phyloP scores from a whole-genome alignment of 331 rosid genomes.

The Malus hybrid region DNA sequence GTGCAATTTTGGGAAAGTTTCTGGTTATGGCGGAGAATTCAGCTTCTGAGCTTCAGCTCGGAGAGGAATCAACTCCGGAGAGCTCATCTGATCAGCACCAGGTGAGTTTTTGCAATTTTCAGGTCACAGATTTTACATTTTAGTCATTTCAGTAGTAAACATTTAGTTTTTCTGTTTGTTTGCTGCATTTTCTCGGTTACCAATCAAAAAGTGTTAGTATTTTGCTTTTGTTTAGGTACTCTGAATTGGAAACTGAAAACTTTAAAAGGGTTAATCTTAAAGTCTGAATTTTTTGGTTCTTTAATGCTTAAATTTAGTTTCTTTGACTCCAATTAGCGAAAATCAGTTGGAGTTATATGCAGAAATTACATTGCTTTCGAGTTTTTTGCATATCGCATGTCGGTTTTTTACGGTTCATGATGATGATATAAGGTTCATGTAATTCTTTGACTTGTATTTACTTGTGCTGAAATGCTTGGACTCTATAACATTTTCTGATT shows the following conservation, averaged over 20 bases:
- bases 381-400: neutral
- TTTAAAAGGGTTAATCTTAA: neutral
- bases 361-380: neutral
- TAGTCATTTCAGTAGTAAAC: neutral
- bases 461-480: neutral
- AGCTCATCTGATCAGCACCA: slow-evolving; percentile 19
- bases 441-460: neutral
- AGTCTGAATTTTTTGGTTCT: neutral
- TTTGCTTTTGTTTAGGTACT: neutral
- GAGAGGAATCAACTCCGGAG: slow-evolving; percentile 15
- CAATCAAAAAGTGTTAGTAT: neutral
- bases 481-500: neutral
- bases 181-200: neutral
- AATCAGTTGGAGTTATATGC: neutral
- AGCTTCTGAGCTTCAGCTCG: slow-evolving; percentile 22
- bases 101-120: slow-evolving; percentile 20
- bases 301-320: neutral
- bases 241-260: neutral
- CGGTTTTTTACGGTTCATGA: neutral
- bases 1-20: neutral
- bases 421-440: too few relatives aligned
- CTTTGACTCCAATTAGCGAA: neutral
- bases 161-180: neutral
- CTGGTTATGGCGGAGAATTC: slow-evolving; percentile 30
- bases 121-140: neutral